These are phyloP conservation scores for Grigorovia humatica DNA, from an alignment of 805 yeast species.

Conservation along the genomic window DNA sequence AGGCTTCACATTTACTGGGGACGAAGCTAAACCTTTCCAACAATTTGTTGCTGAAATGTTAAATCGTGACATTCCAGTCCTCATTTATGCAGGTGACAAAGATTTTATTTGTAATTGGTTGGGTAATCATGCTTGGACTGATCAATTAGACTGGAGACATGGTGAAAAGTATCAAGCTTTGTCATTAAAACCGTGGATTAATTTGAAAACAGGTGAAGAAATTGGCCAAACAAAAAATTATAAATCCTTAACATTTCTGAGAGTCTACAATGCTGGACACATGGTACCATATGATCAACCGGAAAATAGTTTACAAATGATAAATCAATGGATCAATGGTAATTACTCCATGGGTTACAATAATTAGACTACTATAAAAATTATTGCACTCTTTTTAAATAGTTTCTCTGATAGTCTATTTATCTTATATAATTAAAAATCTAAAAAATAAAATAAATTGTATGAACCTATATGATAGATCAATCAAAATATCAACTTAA, in stretches of 20 bases:
- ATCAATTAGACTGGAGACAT: slow-evolving; percentile 56
- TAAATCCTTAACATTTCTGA: slow-evolving; percentile 62
- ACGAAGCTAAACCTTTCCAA: slow-evolving; percentile 79
- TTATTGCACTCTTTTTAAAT: too few species aligned
- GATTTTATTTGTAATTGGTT: slow-evolving; percentile 91
- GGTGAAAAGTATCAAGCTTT: slow-evolving; percentile 36
- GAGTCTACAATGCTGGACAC: slow-evolving; percentile 79
- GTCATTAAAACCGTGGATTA: slow-evolving; percentile 35
- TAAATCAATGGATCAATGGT: slow-evolving; percentile 66
- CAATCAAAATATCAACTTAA: not conserved
- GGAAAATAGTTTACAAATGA: slow-evolving; percentile 54
- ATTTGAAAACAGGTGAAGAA: slow-evolving; percentile 28
- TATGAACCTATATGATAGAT: too few species aligned
- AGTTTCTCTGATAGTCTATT: not conserved
- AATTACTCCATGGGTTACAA: slow-evolving; percentile 13
- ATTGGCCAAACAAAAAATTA: slow-evolving; percentile 71
- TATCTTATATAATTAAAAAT: not conserved
- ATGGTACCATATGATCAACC: slow-evolving; percentile 92
- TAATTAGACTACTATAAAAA: not conserved
- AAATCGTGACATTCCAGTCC: slow-evolving; percentile 62
- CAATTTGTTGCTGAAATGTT: slow-evolving; percentile 58
- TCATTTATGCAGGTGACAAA: slow-evolving; percentile 90
- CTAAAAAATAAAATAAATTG: not conserved
- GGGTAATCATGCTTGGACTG: slow-evolving; percentile 79
- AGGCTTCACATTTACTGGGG: slow-evolving; percentile 69